Evolutionary conservation across 148 eudicot species (phyloP).

Genomic region (Euryodendron excelsum): DNA sequence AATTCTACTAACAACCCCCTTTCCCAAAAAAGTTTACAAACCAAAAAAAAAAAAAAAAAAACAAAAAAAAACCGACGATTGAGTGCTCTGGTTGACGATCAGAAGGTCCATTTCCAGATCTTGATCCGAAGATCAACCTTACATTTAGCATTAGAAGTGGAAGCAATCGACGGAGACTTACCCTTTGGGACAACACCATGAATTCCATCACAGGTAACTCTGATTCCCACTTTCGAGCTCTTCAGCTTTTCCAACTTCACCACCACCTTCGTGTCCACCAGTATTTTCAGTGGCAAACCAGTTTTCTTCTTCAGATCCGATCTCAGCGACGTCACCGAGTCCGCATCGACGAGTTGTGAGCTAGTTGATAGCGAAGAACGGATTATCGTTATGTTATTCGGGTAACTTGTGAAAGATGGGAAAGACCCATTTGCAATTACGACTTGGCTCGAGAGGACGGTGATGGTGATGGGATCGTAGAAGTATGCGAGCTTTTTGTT

Average conservation of each 20-base stretch:
- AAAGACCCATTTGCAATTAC: slow-evolving; percentile 47
- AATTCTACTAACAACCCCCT: slow-evolving; percentile 15
- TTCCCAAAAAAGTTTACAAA: slow-evolving; percentile 23
- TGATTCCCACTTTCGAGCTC: slow-evolving; percentile 58
- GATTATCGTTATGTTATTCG: slow-evolving; percentile 39
- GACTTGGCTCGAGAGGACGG: slow-evolving; percentile 23
- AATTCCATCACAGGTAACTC: slow-evolving; percentile 66
- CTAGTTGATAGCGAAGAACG: slow-evolving; percentile 28
- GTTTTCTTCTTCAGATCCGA: slow-evolving; percentile 57
- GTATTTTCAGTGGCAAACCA: slow-evolving; percentile 51
- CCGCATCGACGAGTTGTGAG: slow-evolving; percentile 43
- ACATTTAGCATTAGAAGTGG: slow-evolving; percentile 56
- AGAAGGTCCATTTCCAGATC: slow-evolving; percentile 93
- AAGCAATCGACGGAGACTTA: slow-evolving; percentile 35
- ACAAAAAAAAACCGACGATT: neutral
- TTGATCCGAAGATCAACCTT: slow-evolving; percentile 91
- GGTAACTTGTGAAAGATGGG: slow-evolving; percentile 41
- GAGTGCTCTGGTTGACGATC: neutral
- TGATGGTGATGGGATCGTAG: slow-evolving; percentile 48
- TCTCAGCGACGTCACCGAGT: slow-evolving; percentile 32
- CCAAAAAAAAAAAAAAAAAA: neutral
- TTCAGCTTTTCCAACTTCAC: slow-evolving; percentile 63
- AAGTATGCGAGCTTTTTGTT: slow-evolving; percentile 50
- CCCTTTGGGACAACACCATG: slow-evolving; percentile 53
- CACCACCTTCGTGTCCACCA: slow-evolving; percentile 54